Evolutionary conservation across 2,329 filamentous ascomycete species (phyloP), one percentile per base, ranked within the genome.

Genomic region (Colletotrichum chlorophyti): DNA sequence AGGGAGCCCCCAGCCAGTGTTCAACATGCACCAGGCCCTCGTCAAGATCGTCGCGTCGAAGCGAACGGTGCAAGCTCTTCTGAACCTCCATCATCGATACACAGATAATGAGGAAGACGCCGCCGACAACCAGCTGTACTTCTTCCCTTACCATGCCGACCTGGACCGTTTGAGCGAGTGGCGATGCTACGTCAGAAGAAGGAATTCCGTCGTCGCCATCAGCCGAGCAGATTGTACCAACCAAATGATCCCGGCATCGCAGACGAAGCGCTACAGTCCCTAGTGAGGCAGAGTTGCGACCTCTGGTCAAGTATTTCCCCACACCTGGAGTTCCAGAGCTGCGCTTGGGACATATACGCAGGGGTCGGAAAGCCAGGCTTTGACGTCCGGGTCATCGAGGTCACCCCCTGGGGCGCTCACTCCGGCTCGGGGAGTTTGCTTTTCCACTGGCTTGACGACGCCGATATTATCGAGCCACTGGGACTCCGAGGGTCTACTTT

Each of bases 251-350:
- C 0, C 0, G 21, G 11, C 8, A 41, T 41, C 14, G 24, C 12
- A 4, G 21, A 41, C 12, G 14, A 41, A 6, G 21, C 14, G 17
- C 21, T 41, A 21, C 1, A 21, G 1, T 21, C 10, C 14, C 14
- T 41, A 5, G 19, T 14, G 1, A 0, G 6, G 0, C 10, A 41
- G 0, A 8, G 14, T 0, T 21, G 2, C 0, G 11, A 9, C 19
- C 38, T 41, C 0, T 24, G 19, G 19, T 15, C 6, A 0, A 5
- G 14, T 2, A 41, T 41, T 5, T 10, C 19, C 7, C 21, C 21
- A 1, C 6, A 24, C 6, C 38, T 24, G 6, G 4, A 41, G 6
- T 41, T 41, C 21, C n/a, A 41, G 5, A 23, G 19, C 38, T 41
- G 19, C 38, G 6, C 15, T 14, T 14, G 12, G 21, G 38, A 41